Evolutionary conservation across 139 green algal species (phyloP).

Genomic region (Chlorella sorokiniana): DNA sequence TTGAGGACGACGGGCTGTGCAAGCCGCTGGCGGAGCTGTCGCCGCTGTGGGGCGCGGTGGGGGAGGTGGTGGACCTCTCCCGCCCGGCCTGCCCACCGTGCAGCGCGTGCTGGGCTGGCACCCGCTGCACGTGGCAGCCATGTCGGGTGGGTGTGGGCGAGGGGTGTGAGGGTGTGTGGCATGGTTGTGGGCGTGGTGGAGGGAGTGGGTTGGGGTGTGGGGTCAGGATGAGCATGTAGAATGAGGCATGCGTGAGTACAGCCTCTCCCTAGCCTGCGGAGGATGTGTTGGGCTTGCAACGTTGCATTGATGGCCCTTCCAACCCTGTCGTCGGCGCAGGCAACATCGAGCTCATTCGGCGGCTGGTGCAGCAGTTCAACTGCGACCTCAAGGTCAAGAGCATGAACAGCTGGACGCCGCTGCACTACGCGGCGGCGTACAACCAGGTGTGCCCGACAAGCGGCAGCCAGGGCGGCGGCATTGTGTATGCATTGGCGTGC

Average conservation of each 20-base stretch:
- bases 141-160: slow-evolving; percentile 21
- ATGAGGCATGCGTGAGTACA: too few relatives aligned
- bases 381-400: slow-evolving; percentile 47
- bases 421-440: slow-evolving; percentile 70
- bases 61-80: slow-evolving; percentile 35
- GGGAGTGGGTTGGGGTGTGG: background rate
- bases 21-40: slow-evolving; percentile 25
- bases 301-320: too few relatives aligned
- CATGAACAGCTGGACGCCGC: slow-evolving; percentile 67
- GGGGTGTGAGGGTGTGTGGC: background rate
- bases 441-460: slow-evolving; percentile 48
- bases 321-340: background rate
- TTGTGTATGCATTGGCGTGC: too few relatives aligned
- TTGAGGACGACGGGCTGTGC: slow-evolving; percentile 37
- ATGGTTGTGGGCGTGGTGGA: background rate
- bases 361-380: slow-evolving; percentile 50
- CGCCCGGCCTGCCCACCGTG: slow-evolving; percentile 51
- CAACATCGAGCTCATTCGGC: slow-evolving; percentile 41
- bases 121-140: slow-evolving; percentile 62
- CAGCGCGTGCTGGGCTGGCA: slow-evolving; percentile 61
- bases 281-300: background rate
- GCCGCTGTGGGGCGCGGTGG: slow-evolving; percentile 45
- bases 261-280: too few relatives aligned
- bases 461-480: too few relatives aligned
- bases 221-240: too few relatives aligned